These are phyloP conservation scores for Naganishia vishniacii DNA, from an alignment of 768 basidiomycete genomes.

Conservation along the genomic window DNA sequence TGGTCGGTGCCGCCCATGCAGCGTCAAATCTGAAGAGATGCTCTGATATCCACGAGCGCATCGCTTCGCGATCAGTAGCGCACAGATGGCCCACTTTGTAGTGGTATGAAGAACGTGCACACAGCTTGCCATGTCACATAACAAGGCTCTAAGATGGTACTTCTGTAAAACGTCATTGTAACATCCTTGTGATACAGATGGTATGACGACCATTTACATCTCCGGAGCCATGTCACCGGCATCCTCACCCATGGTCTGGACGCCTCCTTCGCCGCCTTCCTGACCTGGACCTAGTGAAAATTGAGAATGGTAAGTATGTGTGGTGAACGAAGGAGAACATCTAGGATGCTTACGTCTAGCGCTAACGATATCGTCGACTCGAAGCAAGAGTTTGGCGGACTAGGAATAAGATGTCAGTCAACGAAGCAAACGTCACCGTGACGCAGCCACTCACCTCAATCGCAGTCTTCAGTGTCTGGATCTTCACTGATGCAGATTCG, in stretches of 20 bases:
- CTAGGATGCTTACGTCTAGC: constrained; percentile 32
- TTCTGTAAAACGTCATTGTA: no score
- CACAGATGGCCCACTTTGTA: no score
- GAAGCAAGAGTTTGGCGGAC: constrained; percentile 83
- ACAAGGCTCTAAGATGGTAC: no score
- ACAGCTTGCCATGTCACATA: no score
- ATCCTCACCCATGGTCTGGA: constrained; percentile 47
- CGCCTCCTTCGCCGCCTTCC: constrained; percentile 38
- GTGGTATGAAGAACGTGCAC: no score
- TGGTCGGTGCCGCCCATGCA: no score
- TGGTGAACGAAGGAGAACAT: not conserved
- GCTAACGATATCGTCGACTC: constrained; percentile 83
- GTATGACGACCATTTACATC: no score
- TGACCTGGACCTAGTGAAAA: constrained; percentile 28
- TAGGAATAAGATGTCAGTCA: constrained; percentile 37
- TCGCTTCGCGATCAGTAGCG: no score
- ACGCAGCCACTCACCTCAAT: constrained; percentile 61
- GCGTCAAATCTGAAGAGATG: no score
- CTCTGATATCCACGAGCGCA: no score
- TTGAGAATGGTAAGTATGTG: not conserved
- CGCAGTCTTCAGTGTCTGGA: constrained; percentile 94
- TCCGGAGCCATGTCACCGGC: constrained; percentile 35
- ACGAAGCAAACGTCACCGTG: not conserved
- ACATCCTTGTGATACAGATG: no score
- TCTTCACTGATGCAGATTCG: constrained; percentile 96